These are phyloP conservation scores for Smallanthus sonchifolius DNA, from an alignment of 129 eudicot genomes.

Conservation along the genomic window DNA sequence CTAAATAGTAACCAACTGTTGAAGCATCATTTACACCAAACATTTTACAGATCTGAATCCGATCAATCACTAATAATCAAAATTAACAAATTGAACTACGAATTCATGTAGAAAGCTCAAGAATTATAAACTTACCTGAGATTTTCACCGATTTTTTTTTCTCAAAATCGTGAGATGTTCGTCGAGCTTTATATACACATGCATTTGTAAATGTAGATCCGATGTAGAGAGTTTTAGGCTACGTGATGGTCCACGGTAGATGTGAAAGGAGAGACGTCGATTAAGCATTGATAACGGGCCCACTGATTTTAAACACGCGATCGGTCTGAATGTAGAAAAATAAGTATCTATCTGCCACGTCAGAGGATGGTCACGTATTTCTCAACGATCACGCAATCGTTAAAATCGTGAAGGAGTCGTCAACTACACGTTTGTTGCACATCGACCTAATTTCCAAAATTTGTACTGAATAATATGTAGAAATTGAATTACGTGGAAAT, in stretches of 20 bases:
- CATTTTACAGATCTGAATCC: slow-evolving; percentile 49
- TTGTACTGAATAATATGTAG: neutral
- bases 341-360: slow-evolving; percentile 14
- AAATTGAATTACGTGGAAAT: neutral
- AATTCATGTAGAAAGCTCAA: neutral
- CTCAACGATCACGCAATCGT: slow-evolving; percentile 14
- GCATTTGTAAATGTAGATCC: slow-evolving; percentile 22
- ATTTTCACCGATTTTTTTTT: neutral
- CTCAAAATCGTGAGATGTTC: slow-evolving; percentile 10
- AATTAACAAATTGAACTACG: neutral
- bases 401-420: slow-evolving; percentile 16
- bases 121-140: neutral
- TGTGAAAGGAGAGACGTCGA: slow-evolving; percentile 23
- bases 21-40: slow-evolving; percentile 29
- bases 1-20: slow-evolving; percentile 19
- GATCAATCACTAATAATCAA: neutral
- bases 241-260: slow-evolving; percentile 22
- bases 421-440: slow-evolving; percentile 20
- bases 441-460: neutral
- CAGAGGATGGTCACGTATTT: neutral
- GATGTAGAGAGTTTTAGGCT: neutral
- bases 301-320: neutral
- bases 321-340: neutral
- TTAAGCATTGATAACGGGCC: neutral
- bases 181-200: slow-evolving; percentile 29